Percentiles rank a stretch among this genome's conserved stretches.
These are phyloP conservation scores for Tolypocladium inflatum DNA, from an alignment of 2,329 filamentous ascomycete species.

Conservation along the genomic window DNA sequence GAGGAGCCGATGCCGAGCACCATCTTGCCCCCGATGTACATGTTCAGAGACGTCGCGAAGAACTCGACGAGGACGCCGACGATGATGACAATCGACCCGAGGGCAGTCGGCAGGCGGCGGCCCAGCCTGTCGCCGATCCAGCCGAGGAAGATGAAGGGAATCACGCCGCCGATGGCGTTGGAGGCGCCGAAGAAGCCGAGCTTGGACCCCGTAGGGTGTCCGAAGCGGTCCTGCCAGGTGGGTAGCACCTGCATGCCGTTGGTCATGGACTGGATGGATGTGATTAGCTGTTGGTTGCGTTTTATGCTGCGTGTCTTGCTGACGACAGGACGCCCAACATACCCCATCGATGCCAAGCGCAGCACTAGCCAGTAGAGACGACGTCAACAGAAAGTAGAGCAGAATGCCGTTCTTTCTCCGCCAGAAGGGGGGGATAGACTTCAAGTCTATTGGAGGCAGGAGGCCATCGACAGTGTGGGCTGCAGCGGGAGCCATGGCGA, in stretches of 20 bases:
- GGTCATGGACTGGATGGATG: slow-evolving; percentile 21
- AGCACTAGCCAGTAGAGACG: slow-evolving; percentile 29
- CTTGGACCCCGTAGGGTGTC: slow-evolving; percentile 24
- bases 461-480: slow-evolving; percentile 20
- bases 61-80: slow-evolving; percentile 24
- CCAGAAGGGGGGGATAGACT: slow-evolving; percentile 22
- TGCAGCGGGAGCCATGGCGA: slow-evolving; percentile 21
- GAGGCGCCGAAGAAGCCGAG: slow-evolving; percentile 29
- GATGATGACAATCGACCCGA: slow-evolving; percentile 29
- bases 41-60: slow-evolving; percentile 22
- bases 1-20: slow-evolving; percentile 25
- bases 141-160: slow-evolving; percentile 24
- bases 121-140: slow-evolving; percentile 26
- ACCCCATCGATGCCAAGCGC: slow-evolving; percentile 32
- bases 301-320: not conserved
- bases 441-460: slow-evolving; percentile 19
- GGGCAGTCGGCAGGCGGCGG: slow-evolving; percentile 21
- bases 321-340: slow-evolving; percentile 8
- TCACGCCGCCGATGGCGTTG: slow-evolving; percentile 28
- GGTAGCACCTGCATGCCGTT: slow-evolving; percentile 28
- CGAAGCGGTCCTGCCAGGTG: slow-evolving; percentile 27
- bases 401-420: slow-evolving; percentile 30
- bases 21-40: slow-evolving; percentile 28
- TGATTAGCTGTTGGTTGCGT: not conserved
- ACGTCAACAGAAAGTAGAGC: slow-evolving; percentile 32